Percentiles rank a stretch among this genome's conserved stretches.
Evolutionary conservation across 352 stramenopile genomes (phyloP).

Genomic region (Blastocystis hominis): DNA sequence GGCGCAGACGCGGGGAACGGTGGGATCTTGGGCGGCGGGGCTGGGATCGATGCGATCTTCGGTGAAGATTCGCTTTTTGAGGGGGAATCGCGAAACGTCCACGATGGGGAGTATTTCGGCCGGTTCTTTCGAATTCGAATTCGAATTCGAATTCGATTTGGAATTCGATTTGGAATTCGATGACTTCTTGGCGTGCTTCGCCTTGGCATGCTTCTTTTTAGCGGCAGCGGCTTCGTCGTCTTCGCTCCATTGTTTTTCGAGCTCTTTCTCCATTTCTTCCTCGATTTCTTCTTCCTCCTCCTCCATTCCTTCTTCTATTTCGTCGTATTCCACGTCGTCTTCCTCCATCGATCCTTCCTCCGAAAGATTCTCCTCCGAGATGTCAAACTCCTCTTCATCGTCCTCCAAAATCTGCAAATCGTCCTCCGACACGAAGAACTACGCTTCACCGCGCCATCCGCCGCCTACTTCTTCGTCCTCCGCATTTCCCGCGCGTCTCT

Average conservation of each 20-base stretch:
- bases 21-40: neutral
- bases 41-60: neutral
- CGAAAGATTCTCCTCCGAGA: slow-evolving; percentile 23
- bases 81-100: neutral
- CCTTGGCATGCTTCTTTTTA: neutral
- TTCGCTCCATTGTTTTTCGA: slow-evolving; percentile 48
- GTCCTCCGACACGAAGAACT: slow-evolving; percentile 23
- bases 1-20: neutral
- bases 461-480: neutral
- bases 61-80: slow-evolving; percentile 9
- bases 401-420: neutral
- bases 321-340: neutral
- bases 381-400: slow-evolving; percentile 38
- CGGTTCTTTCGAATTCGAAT: neutral
- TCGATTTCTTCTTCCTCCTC: neutral
- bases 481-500: neutral
- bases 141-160: neutral
- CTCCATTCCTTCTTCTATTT: neutral
- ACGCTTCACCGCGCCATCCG: neutral
- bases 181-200: neutral
- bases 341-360: slow-evolving; percentile 39
- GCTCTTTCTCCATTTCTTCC: neutral
- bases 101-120: neutral
- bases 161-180: neutral
- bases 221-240: slow-evolving; percentile 39